Conservation (phyloP, 805 yeast species). For the Isabelozyma gotoi region DNA sequence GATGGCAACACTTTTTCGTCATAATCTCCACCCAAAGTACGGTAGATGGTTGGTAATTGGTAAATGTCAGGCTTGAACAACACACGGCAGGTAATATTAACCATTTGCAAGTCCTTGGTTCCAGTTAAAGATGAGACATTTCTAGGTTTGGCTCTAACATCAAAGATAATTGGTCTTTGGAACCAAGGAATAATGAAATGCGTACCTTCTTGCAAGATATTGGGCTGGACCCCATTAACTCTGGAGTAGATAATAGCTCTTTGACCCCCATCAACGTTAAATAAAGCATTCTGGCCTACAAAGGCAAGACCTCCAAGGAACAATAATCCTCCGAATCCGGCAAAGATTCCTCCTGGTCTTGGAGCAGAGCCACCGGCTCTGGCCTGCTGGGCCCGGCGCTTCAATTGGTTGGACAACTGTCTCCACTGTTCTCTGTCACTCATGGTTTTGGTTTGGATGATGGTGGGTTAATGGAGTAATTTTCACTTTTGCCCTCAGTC, state of each 20-base stretch:
- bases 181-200: conserved; percentile 93
- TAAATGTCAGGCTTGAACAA: conserved; percentile 81
- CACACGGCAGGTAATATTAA: conserved; percentile 97
- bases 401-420: conserved; percentile 39
- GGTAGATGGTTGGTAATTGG: conserved; percentile 79
- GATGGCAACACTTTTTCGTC: conserved; percentile 97
- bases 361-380: conserved; percentile 26
- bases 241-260: conserved; percentile 94
- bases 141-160: conserved; percentile 96
- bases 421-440: conserved; percentile 42
- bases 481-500: neutral
- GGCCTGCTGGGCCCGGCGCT: conserved; percentile 36
- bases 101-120: conserved; percentile 98
- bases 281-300: conserved; percentile 44
- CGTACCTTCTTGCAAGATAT: conserved; percentile 89
- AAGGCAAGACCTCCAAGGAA: conserved; percentile 40
- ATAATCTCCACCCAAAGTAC: conserved; percentile 92
- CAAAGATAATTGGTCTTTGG: conserved; percentile 89
- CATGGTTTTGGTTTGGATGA: conserved; percentile 20
- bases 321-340: conserved; percentile 43
- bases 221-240: conserved; percentile 77
- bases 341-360: conserved; percentile 36
- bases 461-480: neutral
- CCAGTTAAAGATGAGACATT: conserved; percentile 95
- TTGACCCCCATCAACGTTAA: conserved; percentile 95